Evolutionary conservation across 176 grass and related monocot species (phyloP).

Genomic region (Aegilops umbellulata): DNA sequence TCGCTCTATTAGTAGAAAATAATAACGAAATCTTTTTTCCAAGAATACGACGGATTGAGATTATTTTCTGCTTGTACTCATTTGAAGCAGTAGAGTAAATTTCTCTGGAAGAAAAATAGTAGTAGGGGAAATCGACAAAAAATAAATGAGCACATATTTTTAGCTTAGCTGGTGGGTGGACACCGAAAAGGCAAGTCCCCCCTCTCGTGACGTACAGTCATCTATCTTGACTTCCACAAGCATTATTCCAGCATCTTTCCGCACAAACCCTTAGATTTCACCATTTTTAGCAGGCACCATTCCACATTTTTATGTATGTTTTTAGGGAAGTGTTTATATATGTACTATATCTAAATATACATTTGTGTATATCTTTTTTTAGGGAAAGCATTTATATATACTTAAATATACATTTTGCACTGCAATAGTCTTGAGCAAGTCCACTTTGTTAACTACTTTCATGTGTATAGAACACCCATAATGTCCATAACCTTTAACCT

Average conservation of each 20-base stretch:
- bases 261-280: not conserved
- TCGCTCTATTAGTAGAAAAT: not conserved
- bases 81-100: not conserved
- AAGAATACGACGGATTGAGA: not conserved
- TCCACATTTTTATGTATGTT: no score
- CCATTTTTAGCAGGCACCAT: not conserved
- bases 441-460: no score
- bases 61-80: not conserved
- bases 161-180: not conserved
- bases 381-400: no score
- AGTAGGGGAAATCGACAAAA: no score
- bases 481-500: no score
- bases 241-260: not conserved
- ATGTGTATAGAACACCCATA: no score
- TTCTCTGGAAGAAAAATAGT: not conserved
- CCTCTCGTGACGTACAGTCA: not conserved
- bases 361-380: no score
- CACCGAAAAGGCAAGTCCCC: not conserved
- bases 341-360: no score
- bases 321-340: no score
- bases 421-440: no score
- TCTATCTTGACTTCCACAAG: slow-evolving; percentile 17
- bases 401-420: no score
- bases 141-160: not conserved
- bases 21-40: not conserved